Evolutionary conservation across 2,329 filamentous ascomycete genomes (phyloP).

Genomic region (Phoma sp.): DNA sequence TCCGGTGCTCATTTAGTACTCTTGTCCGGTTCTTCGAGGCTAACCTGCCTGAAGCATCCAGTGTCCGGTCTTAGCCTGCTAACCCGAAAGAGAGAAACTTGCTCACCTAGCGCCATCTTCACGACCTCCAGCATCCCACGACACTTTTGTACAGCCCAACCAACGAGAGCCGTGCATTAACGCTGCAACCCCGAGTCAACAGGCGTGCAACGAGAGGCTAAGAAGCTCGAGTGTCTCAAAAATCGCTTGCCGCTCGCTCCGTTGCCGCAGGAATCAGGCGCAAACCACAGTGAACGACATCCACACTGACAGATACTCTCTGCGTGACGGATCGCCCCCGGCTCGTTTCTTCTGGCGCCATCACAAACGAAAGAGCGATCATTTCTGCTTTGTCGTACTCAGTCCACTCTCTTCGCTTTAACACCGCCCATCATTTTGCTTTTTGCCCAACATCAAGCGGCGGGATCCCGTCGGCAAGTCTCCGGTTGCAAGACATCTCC

Average conservation of each 20-base stretch:
- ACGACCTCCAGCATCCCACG: slow-evolving; percentile 23
- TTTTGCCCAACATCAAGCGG: slow-evolving; percentile 22
- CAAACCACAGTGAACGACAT: slow-evolving; percentile 15
- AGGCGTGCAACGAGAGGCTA: slow-evolving; percentile 23
- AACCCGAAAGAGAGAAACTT: slow-evolving; percentile 17
- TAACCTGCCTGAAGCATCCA: slow-evolving; percentile 20
- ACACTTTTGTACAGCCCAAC: slow-evolving; percentile 26
- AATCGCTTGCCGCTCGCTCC: slow-evolving; percentile 19
- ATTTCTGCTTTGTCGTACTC: slow-evolving; percentile 8
- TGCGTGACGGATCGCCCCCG: slow-evolving; percentile 8
- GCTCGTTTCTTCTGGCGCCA: slow-evolving; percentile 17
- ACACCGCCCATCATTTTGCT: slow-evolving; percentile 21
- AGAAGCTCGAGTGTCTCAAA: slow-evolving; percentile 18
- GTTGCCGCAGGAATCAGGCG: slow-evolving; percentile 16
- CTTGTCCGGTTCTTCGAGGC: slow-evolving; percentile 16
- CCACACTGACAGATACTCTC: slow-evolving; percentile 7
- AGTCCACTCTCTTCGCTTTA: slow-evolving; percentile 22
- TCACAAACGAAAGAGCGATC: slow-evolving; percentile 10
- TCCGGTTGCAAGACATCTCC: slow-evolving; percentile 26
- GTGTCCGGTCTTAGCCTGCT: slow-evolving; percentile 22
- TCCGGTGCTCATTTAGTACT: slow-evolving; percentile 17
- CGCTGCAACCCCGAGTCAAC: slow-evolving; percentile 22
- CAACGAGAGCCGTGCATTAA: slow-evolving; percentile 30
- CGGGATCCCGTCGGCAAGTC: slow-evolving; percentile 26
- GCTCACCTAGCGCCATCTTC: slow-evolving; percentile 20